Conservation (phyloP, 2,329 filamentous ascomycete genomes). For the Geosmithia morbida region DNA sequence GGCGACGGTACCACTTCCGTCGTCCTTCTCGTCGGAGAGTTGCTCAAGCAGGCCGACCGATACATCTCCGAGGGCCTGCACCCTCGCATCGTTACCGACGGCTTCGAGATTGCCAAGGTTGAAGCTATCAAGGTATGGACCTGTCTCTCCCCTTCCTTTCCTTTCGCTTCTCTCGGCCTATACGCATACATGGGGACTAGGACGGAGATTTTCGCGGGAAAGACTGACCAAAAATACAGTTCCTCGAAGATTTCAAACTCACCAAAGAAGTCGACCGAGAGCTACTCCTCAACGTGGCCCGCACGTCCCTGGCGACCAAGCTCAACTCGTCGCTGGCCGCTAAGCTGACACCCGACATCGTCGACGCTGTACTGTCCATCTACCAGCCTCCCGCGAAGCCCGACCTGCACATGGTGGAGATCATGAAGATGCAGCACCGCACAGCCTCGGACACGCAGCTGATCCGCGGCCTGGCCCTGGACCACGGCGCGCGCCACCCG, state of each 20-base stretch:
- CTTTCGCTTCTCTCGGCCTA: constrained; percentile 2
- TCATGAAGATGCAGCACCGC: constrained; percentile 99
- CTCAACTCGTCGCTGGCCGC: constrained; percentile 79
- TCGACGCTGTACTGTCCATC: constrained; percentile 91
- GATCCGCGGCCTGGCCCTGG: constrained; percentile 81
- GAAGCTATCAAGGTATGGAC: constrained; percentile 65
- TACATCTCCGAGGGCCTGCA: constrained; percentile 96
- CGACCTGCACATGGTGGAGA: constrained; percentile 97
- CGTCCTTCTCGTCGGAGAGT: constrained; percentile 86
- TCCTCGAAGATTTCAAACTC: constrained; percentile 90
- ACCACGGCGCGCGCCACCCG: constrained; percentile 91
- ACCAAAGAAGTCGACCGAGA: constrained; percentile 80
- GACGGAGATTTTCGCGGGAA: no score
- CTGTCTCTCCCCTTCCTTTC: neutral
- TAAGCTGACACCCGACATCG: constrained; percentile 86
- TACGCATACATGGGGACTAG: no score
- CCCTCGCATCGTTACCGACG: constrained; percentile 90
- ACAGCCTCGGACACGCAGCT: constrained; percentile 92
- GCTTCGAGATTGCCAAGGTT: constrained; percentile 90
- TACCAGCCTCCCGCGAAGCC: constrained; percentile 83
- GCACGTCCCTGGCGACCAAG: constrained; percentile 91
- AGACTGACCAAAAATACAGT: no score
- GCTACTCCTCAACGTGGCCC: constrained; percentile 80
- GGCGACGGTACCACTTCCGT: constrained; percentile 97
- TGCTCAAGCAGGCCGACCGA: constrained; percentile 93